Conservation (phyloP, 2,329 filamentous ascomycete species). For the Colletotrichum tropicale region DNA sequence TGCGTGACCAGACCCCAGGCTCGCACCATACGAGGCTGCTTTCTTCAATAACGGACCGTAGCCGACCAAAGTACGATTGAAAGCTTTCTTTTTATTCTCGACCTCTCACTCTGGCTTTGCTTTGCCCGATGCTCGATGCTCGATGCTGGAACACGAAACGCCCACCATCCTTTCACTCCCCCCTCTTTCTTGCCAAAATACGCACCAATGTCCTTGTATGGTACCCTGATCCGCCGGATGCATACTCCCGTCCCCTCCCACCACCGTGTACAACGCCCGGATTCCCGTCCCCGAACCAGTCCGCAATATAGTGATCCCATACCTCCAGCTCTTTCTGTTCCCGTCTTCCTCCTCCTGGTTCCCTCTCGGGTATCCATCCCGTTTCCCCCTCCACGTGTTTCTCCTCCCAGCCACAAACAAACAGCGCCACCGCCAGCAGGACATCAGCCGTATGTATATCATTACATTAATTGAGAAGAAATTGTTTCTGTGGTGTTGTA, state of each 20-base stretch:
- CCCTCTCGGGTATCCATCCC: background rate
- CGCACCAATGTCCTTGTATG: background rate
- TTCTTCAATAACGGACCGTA: background rate
- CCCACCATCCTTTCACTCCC: background rate
- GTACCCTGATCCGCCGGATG: background rate
- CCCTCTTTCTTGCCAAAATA: background rate
- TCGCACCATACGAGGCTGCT: background rate
- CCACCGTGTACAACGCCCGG: background rate
- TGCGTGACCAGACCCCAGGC: background rate
- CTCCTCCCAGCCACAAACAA: slow-evolving; percentile 11
- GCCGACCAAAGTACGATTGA: background rate
- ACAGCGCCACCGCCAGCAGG: slow-evolving; percentile 16
- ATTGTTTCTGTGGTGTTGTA: slow-evolving; percentile 12
- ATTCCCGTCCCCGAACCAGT: background rate
- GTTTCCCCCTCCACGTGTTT: background rate
- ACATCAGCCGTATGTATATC: slow-evolving; percentile 16
- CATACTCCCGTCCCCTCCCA: background rate
- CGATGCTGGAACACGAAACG: background rate
- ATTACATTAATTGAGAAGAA: slow-evolving; percentile 21
- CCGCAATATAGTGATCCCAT: background rate
- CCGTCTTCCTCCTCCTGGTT: background rate
- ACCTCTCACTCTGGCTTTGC: background rate
- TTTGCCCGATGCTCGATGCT: background rate
- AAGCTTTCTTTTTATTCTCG: background rate
- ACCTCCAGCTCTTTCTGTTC: background rate